Base-by-base conservation (phyloP, 139 green algal genomes). In the Astrephomene gubernaculifera region DNA sequence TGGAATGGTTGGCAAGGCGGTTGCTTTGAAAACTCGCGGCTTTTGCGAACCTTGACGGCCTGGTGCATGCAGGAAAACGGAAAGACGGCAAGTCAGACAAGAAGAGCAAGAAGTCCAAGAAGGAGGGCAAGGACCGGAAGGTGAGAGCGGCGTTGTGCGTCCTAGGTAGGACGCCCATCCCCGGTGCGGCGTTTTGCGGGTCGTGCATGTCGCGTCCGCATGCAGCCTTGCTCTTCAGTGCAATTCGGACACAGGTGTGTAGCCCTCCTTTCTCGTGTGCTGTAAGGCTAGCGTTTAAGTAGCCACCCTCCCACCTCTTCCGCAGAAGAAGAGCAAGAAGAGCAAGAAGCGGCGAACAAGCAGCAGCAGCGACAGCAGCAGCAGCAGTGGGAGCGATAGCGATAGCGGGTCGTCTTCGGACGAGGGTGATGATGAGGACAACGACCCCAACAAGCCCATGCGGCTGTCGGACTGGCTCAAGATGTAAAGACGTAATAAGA, bases 61-160 rank as follows among this genome's bases (percentile, higher is more conserved):
- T 57, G 14, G 49, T 22, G 8, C 70, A 9, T 21, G 29, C 83
- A 87, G 83, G 76, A 44, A 87, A 87, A n/a, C 81, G 75, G 70
- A 86, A 87, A 54, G 53, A 76, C 0, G 38, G 67, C 53, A 89
- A 81, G 41, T 71, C 64, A 14, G 76, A 89, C 5, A 88, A 90
- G 81, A 88, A 90, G 71, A 85, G 72, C 35, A 79, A 79, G 44
- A 85, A 85, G 57, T 85, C 69, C 3, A 83, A 88, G 76, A 89
- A 83, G 74, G 72, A 85, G n/a, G 81, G 67, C 64, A 89, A 89
- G 36, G 44, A 71, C 54, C 86, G 82, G 76, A 86, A 86, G 83
- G 72, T 74, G 63, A 31, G 71, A n/a, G n/a, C n/a, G n/a, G n/a
- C n/a, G n/a, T n/a, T n/a, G n/a, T n/a, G n/a, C n/a, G n/a, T n/a